Evolutionary conservation across 805 yeast genomes (phyloP), one percentile per base, ranked within the genome.

Genomic region (Yamadazyma endophytica): DNA sequence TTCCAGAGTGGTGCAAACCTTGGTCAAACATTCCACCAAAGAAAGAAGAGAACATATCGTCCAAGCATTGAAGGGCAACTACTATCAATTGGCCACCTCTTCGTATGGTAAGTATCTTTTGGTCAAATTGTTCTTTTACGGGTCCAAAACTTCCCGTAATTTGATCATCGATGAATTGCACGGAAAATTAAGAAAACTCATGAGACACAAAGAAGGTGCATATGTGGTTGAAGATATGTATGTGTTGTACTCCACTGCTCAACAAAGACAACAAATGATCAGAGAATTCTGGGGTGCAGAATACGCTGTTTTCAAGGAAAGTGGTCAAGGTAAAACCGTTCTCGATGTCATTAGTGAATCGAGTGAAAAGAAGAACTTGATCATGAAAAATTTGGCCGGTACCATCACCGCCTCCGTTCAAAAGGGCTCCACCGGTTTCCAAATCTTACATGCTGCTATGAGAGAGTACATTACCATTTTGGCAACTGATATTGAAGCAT

Each of bases 161-260:
- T 46, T 76, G 21, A 82, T 90, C 35, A 70, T 89, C 35, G 73
- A 81, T 50, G 96, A 88, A 62, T 70, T 90, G 44, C 95, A 88
- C 52, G 98, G 98, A 29, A 80, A 81, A 47, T 75, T 86, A 50
- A 74, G 96, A 56, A 90, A 87, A 61, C 68, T 90, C 36, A 87
- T 90, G 92, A 79, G 95, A 68, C 97, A 90, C 63, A 82, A 84
- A 64, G 97, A 90, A 70, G 98, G 97, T 61, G 97, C 97, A 9
- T 88, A 90, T 50, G 97, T 90, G 23, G 88, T 89, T 43, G 97
- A 90, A 61, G 98, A 90, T 68, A 69, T 86, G 50, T 90, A 70
- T 54, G 85, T 86, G 15, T 74, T 88, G 35, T 90, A 89, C 58
- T 77, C 96, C 8, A 77, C 87, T 15, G 73, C 82, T 18, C 85